These are phyloP conservation scores for Exophiala dermatitidis DNA, from an alignment of 2,329 filamentous ascomycete species.

Conservation along the genomic window DNA sequence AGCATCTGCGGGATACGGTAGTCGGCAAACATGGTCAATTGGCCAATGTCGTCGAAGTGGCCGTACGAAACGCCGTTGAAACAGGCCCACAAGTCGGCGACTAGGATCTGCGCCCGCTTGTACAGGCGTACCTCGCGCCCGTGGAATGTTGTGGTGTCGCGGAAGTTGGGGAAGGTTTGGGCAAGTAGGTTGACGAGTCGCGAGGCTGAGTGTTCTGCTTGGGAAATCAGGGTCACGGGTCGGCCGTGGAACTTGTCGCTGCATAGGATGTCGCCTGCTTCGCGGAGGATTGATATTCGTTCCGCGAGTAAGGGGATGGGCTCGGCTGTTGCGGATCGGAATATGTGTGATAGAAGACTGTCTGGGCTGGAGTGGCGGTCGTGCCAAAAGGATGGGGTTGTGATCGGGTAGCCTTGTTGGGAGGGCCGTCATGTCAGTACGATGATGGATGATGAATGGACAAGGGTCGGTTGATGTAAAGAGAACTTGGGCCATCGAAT, in stretches of 20 bases:
- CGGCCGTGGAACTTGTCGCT: slow-evolving; percentile 66
- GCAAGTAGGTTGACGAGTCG: slow-evolving; percentile 79
- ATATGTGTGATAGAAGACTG: slow-evolving; percentile 66
- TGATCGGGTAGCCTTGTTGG: slow-evolving; percentile 69
- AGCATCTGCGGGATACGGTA: slow-evolving; percentile 95
- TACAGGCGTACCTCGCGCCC: slow-evolving; percentile 71
- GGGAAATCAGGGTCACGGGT: slow-evolving; percentile 64
- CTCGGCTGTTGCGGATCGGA: slow-evolving; percentile 78
- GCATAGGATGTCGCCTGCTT: slow-evolving; percentile 73
- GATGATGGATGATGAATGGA: not conserved
- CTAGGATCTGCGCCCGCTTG: slow-evolving; percentile 92
- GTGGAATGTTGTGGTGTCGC: slow-evolving; percentile 71
- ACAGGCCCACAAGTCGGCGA: slow-evolving; percentile 93
- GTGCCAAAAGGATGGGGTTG: slow-evolving; percentile 78
- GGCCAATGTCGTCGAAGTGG: slow-evolving; percentile 76
- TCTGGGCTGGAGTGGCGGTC: slow-evolving; percentile 69
- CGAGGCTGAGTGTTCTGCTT: slow-evolving; percentile 72
- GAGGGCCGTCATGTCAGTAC: slow-evolving; percentile 1
- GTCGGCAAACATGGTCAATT: slow-evolving; percentile 96
- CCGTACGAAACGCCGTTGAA: slow-evolving; percentile 78
- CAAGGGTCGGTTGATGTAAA: too few relatives aligned
- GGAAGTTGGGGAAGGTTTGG: slow-evolving; percentile 66
- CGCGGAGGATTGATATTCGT: slow-evolving; percentile 68
- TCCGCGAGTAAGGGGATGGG: slow-evolving; percentile 77
- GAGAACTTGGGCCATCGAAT: too few relatives aligned